phyloP scores from a whole-genome alignment of 495 filamentous ascomycete species.

The Aspergillus homomorphus region DNA sequence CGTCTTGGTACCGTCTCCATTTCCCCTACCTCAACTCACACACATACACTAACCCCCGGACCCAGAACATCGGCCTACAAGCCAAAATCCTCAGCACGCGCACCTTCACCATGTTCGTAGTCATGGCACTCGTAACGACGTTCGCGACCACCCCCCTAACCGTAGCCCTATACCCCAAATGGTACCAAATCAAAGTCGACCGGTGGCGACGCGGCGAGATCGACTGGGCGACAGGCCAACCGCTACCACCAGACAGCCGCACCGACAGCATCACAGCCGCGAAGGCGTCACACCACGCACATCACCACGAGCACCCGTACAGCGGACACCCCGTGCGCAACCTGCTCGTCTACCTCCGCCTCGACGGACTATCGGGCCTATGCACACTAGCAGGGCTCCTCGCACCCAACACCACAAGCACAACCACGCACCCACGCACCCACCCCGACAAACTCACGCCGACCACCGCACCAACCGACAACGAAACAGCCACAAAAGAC shows the following conservation, averaged over 20 bases:
- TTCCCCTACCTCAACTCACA: neutral
- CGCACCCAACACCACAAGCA: slow-evolving; percentile 32
- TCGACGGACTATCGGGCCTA: slow-evolving; percentile 84
- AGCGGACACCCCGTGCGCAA: slow-evolving; percentile 37
- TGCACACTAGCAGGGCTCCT: slow-evolving; percentile 83
- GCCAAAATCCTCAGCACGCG: slow-evolving; percentile 80
- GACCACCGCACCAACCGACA: too few species aligned
- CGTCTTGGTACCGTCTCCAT: slow-evolving; percentile 65
- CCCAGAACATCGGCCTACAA: slow-evolving; percentile 88
- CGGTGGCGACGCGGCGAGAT: slow-evolving; percentile 91
- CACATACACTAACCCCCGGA: neutral
- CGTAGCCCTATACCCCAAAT: slow-evolving; percentile 72
- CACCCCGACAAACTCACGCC: slow-evolving; percentile 45
- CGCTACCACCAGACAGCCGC: slow-evolving; percentile 38
- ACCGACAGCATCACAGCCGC: slow-evolving; percentile 36
- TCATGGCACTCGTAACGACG: slow-evolving; percentile 92
- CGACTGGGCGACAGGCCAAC: slow-evolving; percentile 77
- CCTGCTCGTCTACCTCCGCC: slow-evolving; percentile 68
- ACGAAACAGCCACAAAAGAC: slow-evolving; percentile 22
- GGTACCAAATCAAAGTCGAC: slow-evolving; percentile 88
- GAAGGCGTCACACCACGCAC: slow-evolving; percentile 29
- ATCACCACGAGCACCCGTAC: slow-evolving; percentile 19
- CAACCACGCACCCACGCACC: slow-evolving; percentile 19
- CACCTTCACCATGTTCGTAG: slow-evolving; percentile 98
- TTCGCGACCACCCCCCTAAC: slow-evolving; percentile 87